Evolutionary conservation across 2,329 filamentous ascomycete species (phyloP).

Genomic region (Diplodia scrobiculata): DNA sequence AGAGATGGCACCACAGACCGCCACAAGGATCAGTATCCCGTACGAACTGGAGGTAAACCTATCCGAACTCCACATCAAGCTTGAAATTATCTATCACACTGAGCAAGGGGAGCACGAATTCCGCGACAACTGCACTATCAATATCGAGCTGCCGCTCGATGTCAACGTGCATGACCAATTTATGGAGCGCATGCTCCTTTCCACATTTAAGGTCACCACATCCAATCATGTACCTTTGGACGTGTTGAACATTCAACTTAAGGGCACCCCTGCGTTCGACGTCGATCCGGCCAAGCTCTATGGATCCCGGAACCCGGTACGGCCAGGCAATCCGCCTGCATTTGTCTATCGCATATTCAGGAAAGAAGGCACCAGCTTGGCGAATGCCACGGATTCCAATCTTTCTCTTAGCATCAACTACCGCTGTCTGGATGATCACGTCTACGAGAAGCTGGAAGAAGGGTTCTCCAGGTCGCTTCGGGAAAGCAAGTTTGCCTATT

Average conservation of each 20-base stretch:
- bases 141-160: slow-evolving; percentile 77
- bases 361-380: slow-evolving; percentile 44
- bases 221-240: slow-evolving; percentile 73
- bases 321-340: slow-evolving; percentile 77
- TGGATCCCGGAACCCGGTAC: slow-evolving; percentile 61
- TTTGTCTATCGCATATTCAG: slow-evolving; percentile 76
- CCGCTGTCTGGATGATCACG: slow-evolving; percentile 73
- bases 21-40: slow-evolving; percentile 67
- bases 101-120: slow-evolving; percentile 66
- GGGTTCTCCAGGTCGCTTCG: slow-evolving; percentile 53
- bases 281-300: slow-evolving; percentile 59
- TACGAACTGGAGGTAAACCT: slow-evolving; percentile 82
- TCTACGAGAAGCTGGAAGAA: slow-evolving; percentile 54
- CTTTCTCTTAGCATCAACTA: slow-evolving; percentile 74
- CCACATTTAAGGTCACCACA: slow-evolving; percentile 86
- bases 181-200: slow-evolving; percentile 79
- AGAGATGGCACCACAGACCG: slow-evolving; percentile 49
- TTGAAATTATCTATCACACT: slow-evolving; percentile 77
- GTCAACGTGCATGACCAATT: slow-evolving; percentile 98
- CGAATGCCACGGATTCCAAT: slow-evolving; percentile 40
- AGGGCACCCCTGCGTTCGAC: slow-evolving; percentile 69
- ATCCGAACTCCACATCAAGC: slow-evolving; percentile 67
- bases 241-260: slow-evolving; percentile 69
- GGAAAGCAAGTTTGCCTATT: slow-evolving; percentile 50
- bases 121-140: slow-evolving; percentile 63